Evolutionary conservation across 108 stramenopile genomes (phyloP), one percentile per base, ranked within the genome.

Genomic region (Cyclotella kingstonii): DNA sequence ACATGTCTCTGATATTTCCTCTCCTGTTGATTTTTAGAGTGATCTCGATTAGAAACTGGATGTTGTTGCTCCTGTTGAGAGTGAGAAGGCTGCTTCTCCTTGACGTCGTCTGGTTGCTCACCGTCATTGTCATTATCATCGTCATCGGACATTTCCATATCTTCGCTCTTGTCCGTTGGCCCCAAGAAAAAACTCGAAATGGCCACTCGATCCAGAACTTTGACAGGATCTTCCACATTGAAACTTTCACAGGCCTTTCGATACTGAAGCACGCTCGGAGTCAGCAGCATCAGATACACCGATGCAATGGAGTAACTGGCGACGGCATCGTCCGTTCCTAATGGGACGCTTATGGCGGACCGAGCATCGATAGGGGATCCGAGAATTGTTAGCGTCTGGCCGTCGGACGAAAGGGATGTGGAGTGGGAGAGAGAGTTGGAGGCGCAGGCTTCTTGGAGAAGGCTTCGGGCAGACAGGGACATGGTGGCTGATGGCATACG

Each of bases 211-310:
- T 92, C 91, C 40, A 70, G 54, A 19, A 86, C 76, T 48, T 87
- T 89, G 56, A 92, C 84, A 0, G 80, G 76, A 68, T 89, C 91
- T 17, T 56, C 63, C 5, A 89, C 87, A 6, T 77, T 57, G 54
- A 83, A 63, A 18, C 68, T 51, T 41, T 85, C 86, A 68, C 91
- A 92, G 1, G 86, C 87, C 39, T 81, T 73, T 54, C 87, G 73
- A 55, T 92, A 92, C 8, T 57, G 63, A 56, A 86, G 22, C n/a
- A 89, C 60, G 72, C 64, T 49, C 0, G 87, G 79, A 59, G 88
- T 63, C 22, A 79, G 7, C 31, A 86, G 64, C 66, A 86, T 85
- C 56, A 91, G 58, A 52, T 76, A 91, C 5, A 91, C 68, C 14
- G 84, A 83, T 1, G 81, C 90, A 42, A 86, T n/a, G 28, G 80